These are phyloP conservation scores for Eimeria necatrix DNA, from an alignment of 169 alveolate species.

Conservation along the genomic window DNA sequence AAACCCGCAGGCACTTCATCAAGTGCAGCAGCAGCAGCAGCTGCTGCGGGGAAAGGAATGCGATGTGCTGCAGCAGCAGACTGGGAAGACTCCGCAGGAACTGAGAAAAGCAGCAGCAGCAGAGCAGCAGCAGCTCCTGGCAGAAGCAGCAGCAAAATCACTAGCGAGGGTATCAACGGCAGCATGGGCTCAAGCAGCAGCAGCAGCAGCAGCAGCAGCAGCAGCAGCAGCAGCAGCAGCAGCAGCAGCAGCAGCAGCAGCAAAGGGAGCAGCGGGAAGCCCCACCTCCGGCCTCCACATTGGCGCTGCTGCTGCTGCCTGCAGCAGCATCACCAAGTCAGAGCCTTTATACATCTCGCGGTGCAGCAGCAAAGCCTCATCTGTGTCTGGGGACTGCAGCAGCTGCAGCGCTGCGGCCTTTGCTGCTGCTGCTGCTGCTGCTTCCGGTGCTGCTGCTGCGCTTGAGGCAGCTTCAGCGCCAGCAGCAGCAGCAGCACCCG, in stretches of 20 bases:
- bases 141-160: background rate
- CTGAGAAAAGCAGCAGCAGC: background rate
- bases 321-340: background rate
- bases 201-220: background rate
- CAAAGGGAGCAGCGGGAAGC: background rate
- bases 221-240: constrained; percentile 2
- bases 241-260: constrained; percentile 22
- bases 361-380: constrained; percentile 7
- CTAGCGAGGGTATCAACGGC: background rate
- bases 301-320: constrained; percentile 16
- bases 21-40: constrained; percentile 38
- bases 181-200: constrained; percentile 14
- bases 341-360: background rate
- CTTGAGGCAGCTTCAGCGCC: background rate
- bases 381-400: background rate
- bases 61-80: constrained; percentile 38
- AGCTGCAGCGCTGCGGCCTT: background rate
- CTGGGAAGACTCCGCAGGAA: background rate
- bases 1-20: background rate
- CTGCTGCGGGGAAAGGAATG: background rate
- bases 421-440: constrained; percentile 27
- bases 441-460: background rate
- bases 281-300: background rate
- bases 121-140: background rate
- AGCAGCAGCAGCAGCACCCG: background rate